phyloP scores from a whole-genome alignment of 2,329 filamentous ascomycete species.

The Colletotrichum euphorbiae region DNA sequence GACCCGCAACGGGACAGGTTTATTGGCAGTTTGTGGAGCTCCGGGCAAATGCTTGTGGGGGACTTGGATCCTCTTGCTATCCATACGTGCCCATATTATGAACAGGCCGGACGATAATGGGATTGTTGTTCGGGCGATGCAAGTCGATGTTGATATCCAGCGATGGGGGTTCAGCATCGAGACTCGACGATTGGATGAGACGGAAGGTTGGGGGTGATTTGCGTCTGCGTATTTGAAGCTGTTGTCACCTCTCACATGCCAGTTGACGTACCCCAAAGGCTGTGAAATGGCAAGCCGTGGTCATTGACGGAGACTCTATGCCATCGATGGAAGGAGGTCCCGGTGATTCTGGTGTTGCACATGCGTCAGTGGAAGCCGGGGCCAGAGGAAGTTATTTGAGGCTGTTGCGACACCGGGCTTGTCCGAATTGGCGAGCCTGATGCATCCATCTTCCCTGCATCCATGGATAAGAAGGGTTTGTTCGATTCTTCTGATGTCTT shows the following conservation, averaged over 20 bases:
- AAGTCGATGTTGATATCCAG: slow-evolving; percentile 25
- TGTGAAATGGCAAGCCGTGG: slow-evolving; percentile 2
- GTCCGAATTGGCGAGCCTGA: not conserved
- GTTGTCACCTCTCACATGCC: slow-evolving; percentile 28
- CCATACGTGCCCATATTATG: not conserved
- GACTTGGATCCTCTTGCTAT: not conserved
- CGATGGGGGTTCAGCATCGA: slow-evolving; percentile 29
- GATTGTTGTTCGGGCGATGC: slow-evolving; percentile 3
- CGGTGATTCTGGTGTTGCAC: slow-evolving; percentile 10
- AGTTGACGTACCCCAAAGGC: slow-evolving; percentile 17
- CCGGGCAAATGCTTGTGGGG: slow-evolving; percentile 2
- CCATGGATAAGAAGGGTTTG: too few relatives aligned
- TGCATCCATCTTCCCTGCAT: too few relatives aligned
- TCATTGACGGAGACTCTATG: not conserved
- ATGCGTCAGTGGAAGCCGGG: not conserved
- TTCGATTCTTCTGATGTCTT: too few relatives aligned
- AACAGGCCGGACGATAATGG: slow-evolving; percentile 4
- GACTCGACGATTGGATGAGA: slow-evolving; percentile 22
- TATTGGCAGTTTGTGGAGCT: slow-evolving; percentile 29
- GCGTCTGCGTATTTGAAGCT: slow-evolving; percentile 6
- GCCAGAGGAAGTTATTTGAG: not conserved
- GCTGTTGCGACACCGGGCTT: not conserved
- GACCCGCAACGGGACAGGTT: slow-evolving; percentile 17
- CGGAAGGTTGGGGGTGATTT: not conserved
- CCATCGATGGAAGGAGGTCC: not conserved